Evolutionary conservation across 805 yeast species (phyloP).

Genomic region (Zygosaccharomyces bailii): DNA sequence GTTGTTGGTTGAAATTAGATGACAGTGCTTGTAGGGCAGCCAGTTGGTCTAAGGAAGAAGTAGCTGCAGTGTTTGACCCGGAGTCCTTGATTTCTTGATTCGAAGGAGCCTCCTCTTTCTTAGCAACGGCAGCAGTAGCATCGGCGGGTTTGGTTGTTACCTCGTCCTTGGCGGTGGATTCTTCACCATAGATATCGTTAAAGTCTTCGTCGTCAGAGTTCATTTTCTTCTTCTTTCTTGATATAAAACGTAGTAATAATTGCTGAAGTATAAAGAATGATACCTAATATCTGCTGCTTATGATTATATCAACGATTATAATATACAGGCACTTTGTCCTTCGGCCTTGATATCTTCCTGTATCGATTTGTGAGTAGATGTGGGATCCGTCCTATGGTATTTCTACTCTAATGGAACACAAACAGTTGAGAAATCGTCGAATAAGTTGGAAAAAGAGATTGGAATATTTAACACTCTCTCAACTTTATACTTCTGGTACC

Average conservation of each 20-base stretch:
- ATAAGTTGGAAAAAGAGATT: neutral
- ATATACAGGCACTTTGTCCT: slow-evolving; percentile 5
- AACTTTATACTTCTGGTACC: slow-evolving; percentile 1
- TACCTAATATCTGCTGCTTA: slow-evolving; percentile 9
- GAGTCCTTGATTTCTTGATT: slow-evolving; percentile 7
- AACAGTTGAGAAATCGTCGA: neutral
- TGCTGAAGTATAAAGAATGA: slow-evolving; percentile 10
- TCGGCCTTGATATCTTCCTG: neutral
- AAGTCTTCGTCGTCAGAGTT: slow-evolving; percentile 91
- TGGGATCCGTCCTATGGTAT: neutral
- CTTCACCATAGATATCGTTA: slow-evolving; percentile 75
- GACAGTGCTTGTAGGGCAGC: slow-evolving; percentile 37
- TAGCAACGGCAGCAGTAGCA: slow-evolving; percentile 17
- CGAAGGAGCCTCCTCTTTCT: slow-evolving; percentile 8
- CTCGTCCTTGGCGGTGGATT: slow-evolving; percentile 19
- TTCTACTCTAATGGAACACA: neutral
- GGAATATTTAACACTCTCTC: neutral
- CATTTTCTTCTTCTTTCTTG: slow-evolving; percentile 52
- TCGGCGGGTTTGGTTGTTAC: slow-evolving; percentile 20
- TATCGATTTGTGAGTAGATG: slow-evolving; percentile 4
- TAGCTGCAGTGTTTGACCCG: slow-evolving; percentile 5
- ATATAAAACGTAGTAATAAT: slow-evolving; percentile 8
- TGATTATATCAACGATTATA: slow-evolving; percentile 5
- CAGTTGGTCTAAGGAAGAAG: slow-evolving; percentile 33
- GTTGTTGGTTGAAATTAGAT: slow-evolving; percentile 32